phyloP scores from a whole-genome alignment of 768 basidiomycete genomes.

The Paxillus involutus region DNA sequence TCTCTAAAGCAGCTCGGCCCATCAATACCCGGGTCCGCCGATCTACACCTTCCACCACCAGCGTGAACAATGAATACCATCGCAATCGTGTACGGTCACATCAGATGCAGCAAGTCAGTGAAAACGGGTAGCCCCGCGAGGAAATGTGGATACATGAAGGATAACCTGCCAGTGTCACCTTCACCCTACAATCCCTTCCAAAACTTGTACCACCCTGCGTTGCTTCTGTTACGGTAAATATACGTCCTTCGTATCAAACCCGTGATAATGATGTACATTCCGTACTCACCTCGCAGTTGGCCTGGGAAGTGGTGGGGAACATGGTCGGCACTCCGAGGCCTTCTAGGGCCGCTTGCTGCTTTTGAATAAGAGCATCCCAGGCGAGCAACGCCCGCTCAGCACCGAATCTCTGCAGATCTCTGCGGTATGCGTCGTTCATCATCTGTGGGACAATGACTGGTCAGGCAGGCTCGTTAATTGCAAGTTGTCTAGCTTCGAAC shows the following conservation, averaged over 20 bases:
- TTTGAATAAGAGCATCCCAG: slow-evolving; percentile 73
- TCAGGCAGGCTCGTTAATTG: slow-evolving; percentile 9
- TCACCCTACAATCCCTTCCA: slow-evolving; percentile 50
- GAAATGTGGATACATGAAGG: slow-evolving; percentile 4
- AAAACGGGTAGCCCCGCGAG: background rate
- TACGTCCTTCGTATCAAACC: background rate
- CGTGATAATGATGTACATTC: background rate
- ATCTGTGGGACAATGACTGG: slow-evolving; percentile 44
- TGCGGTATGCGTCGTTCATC: slow-evolving; percentile 61
- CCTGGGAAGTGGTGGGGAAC: slow-evolving; percentile 50
- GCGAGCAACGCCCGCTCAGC: slow-evolving; percentile 64
- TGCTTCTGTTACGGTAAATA: slow-evolving; percentile 50
- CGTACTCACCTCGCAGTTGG: slow-evolving; percentile 56
- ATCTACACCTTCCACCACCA: too few species aligned
- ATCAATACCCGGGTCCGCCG: too few species aligned
- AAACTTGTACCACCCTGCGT: slow-evolving; percentile 65
- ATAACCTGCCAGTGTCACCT: background rate
- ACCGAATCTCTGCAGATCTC: slow-evolving; percentile 69
- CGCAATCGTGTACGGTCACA: too few species aligned
- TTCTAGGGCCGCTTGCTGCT: slow-evolving; percentile 68
- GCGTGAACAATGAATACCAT: too few species aligned
- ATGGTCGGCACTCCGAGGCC: slow-evolving; percentile 67
- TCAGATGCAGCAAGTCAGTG: too few species aligned
- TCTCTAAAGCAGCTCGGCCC: too few species aligned
- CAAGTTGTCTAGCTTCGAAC: slow-evolving; percentile 21